phyloP scores from a whole-genome alignment of 1,284 basidiomycete species.

The Ustanciosporium gigantosporum region DNA sequence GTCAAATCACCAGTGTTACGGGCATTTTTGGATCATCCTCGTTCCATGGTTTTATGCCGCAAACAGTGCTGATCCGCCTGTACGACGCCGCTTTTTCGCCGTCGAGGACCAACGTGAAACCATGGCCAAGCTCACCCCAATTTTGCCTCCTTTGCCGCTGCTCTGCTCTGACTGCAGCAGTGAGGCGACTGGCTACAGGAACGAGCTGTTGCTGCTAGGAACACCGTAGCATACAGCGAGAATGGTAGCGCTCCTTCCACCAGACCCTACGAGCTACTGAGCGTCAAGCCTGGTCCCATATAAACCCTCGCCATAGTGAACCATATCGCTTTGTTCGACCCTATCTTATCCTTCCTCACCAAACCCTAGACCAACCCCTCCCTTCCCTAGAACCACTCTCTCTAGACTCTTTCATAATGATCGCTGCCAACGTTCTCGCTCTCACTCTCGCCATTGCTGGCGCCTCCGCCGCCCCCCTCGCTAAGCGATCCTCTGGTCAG shows the following conservation, averaged over 20 bases:
- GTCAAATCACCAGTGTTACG: not conserved
- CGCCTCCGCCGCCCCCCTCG: conserved; percentile 42
- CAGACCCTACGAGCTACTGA: no score
- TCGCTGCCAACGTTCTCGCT: conserved; percentile 45
- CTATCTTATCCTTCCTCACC: not conserved
- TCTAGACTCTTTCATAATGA: conserved; percentile 24
- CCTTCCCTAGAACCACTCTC: not conserved
- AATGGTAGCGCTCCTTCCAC: no score
- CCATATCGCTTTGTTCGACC: not conserved
- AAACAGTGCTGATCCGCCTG: conserved; percentile 1
- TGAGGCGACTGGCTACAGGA: no score
- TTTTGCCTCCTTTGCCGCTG: no score
- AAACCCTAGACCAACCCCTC: conserved; percentile 1
- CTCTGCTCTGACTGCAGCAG: no score
- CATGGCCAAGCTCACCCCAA: no score
- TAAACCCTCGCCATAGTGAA: not conserved
- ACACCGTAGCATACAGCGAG: no score
- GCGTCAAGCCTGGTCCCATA: no score
- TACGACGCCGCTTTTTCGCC: not conserved
- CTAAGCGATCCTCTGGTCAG: conserved; percentile 36
- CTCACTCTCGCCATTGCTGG: conserved; percentile 39
- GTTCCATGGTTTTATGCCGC: not conserved
- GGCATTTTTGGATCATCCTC: not conserved
- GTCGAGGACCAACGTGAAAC: no score
- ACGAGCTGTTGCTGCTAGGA: no score